Evolutionary conservation across 2,329 filamentous ascomycete genomes (phyloP).

Genomic region (Fusarium pseudoanthophilum): DNA sequence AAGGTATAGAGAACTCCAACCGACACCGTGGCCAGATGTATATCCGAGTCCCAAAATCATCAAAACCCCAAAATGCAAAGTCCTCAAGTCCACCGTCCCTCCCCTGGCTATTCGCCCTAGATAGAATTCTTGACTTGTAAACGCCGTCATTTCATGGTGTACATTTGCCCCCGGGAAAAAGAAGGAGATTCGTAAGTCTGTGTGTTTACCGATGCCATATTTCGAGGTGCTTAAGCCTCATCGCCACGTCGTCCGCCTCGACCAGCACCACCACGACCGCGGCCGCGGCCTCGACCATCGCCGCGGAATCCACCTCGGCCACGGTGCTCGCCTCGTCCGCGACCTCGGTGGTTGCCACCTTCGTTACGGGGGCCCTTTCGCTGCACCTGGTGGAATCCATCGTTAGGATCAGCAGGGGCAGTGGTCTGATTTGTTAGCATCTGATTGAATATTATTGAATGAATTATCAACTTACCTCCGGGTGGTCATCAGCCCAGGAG

Average conservation of each 20-base stretch:
- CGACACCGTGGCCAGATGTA: constrained; percentile 44
- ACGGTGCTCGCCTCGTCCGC: constrained; percentile 61
- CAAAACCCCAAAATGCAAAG: constrained; percentile 48
- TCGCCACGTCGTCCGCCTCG: constrained; percentile 53
- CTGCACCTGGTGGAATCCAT: constrained; percentile 80
- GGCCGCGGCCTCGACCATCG: constrained; percentile 57
- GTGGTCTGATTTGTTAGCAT: constrained; percentile 47
- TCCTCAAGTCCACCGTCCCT: constrained; percentile 40
- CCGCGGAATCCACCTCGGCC: constrained; percentile 64
- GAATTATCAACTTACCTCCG: constrained; percentile 57
- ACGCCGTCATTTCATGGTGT: constrained; percentile 56
- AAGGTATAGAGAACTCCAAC: constrained; percentile 44
- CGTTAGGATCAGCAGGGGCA: constrained; percentile 57
- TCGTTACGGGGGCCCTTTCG: constrained; percentile 68
- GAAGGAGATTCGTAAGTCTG: constrained; percentile 45
- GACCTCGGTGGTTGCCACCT: constrained; percentile 55
- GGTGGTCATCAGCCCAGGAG: constrained; percentile 86
- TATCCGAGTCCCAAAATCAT: constrained; percentile 45
- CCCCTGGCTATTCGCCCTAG: constrained; percentile 42
- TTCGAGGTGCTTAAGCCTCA: constrained; percentile 50
- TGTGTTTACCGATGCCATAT: constrained; percentile 42
- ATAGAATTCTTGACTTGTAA: constrained; percentile 46
- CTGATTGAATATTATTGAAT: background rate
- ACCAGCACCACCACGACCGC: constrained; percentile 52
- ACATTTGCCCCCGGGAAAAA: constrained; percentile 50